Evolutionary conservation across 2,329 filamentous ascomycete species (phyloP).

Genomic region (Stachybotrys chlorohalonatus): DNA sequence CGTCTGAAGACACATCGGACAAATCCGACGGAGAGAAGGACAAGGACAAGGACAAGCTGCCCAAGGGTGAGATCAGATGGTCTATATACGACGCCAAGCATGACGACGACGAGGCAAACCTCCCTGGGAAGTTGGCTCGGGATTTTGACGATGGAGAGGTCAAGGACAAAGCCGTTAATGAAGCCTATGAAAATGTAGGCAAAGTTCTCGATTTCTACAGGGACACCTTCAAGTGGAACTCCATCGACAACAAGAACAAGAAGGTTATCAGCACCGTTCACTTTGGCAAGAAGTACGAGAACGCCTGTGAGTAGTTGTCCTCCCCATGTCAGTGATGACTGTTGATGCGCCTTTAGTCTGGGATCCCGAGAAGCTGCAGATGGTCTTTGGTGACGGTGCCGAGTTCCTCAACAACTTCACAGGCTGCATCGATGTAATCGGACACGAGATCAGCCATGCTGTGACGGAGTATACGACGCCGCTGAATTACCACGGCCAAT

Average conservation of each 20-base stretch:
- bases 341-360: constrained; percentile 26
- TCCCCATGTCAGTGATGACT: not conserved
- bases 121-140: constrained; percentile 34
- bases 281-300: constrained; percentile 39
- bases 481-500: constrained; percentile 40
- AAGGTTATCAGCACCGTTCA: constrained; percentile 44
- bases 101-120: constrained; percentile 20
- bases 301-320: constrained; percentile 32
- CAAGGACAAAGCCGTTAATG: constrained; percentile 34
- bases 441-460: constrained; percentile 48
- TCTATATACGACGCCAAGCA: constrained; percentile 33
- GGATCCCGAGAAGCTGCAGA: constrained; percentile 37
- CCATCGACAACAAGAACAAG: constrained; percentile 40
- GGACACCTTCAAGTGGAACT: constrained; percentile 39
- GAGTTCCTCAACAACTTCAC: constrained; percentile 43
- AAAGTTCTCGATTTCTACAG: constrained; percentile 40
- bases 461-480: constrained; percentile 41
- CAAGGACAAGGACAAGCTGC: constrained; percentile 9
- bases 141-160: constrained; percentile 30
- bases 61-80: constrained; percentile 22
- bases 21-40: constrained; percentile 5
- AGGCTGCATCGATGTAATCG: constrained; percentile 44
- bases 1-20: constrained; percentile 10
- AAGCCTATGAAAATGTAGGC: constrained; percentile 41
- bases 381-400: constrained; percentile 49